Conservation (phyloP, 2,329 filamentous ascomycete genomes). For the Pseudopithomyces maydicus region DNA sequence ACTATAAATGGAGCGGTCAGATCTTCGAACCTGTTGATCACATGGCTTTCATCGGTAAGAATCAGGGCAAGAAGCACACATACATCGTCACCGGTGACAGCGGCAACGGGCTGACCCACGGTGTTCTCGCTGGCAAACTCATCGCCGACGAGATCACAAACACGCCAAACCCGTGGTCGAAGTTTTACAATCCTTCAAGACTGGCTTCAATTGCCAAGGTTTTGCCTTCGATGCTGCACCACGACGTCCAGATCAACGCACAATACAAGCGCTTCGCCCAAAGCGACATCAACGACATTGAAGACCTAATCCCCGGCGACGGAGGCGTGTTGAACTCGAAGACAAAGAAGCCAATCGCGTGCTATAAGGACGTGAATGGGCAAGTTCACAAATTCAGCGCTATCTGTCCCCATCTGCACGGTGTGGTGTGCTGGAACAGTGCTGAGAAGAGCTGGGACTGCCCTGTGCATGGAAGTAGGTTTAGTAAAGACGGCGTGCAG, state of each 20-base stretch:
- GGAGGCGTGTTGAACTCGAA: conserved; percentile 60
- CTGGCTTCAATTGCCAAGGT: conserved; percentile 52
- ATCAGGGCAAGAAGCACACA: conserved; percentile 57
- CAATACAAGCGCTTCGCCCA: conserved; percentile 62
- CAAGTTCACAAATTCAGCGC: conserved; percentile 58
- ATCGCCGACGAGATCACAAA: conserved; percentile 61
- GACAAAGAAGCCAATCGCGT: conserved; percentile 55
- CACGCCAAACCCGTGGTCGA: conserved; percentile 55
- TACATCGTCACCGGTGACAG: conserved; percentile 63
- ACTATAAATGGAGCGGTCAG: conserved; percentile 64
- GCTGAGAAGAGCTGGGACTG: conserved; percentile 52
- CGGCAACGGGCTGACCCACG: conserved; percentile 63
- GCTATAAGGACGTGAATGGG: conserved; percentile 62
- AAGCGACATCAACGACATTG: conserved; percentile 61
- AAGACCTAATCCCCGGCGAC: conserved; percentile 56
- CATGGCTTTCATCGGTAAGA: conserved; percentile 62
- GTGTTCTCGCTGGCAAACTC: conserved; percentile 57
- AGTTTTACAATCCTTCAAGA: conserved; percentile 58
- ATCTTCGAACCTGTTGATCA: conserved; percentile 61
- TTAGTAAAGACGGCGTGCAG: conserved; percentile 50
- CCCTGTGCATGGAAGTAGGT: conserved; percentile 53
- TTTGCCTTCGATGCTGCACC: conserved; percentile 52
- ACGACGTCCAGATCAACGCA: conserved; percentile 61
- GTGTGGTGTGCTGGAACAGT: conserved; percentile 62
- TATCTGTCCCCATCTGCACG: conserved; percentile 62